phyloP scores from a whole-genome alignment of 2,329 filamentous ascomycete genomes.

The Ascochyta clinopodiicola region DNA sequence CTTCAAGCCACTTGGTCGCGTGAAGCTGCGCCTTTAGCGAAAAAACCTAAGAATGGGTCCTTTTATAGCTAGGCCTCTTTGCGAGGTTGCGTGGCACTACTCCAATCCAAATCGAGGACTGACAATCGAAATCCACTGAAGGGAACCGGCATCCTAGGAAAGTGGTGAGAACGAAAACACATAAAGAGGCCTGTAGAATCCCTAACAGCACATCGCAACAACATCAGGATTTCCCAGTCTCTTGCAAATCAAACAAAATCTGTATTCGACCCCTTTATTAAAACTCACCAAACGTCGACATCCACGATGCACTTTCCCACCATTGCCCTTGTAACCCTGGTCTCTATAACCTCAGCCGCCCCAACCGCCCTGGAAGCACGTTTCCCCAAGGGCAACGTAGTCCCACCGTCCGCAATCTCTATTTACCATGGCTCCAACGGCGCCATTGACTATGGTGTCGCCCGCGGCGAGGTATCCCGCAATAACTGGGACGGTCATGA shows the following conservation, averaged over 20 bases:
- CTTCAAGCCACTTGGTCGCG: neutral
- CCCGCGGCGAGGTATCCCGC: slow-evolving; percentile 14
- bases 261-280: neutral
- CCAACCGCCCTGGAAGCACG: slow-evolving; percentile 8
- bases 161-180: neutral
- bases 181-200: neutral
- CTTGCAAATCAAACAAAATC: neutral
- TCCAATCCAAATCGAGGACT: neutral
- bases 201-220: neutral
- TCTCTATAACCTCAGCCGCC: slow-evolving; percentile 13
- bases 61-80: neutral
- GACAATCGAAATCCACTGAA: neutral
- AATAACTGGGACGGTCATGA: slow-evolving; percentile 15
- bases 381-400: slow-evolving; percentile 9
- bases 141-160: neutral
- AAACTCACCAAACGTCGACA: neutral
- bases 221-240: neutral
- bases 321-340: slow-evolving; percentile 13
- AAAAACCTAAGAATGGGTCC: neutral
- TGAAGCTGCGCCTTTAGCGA: slow-evolving; percentile 1
- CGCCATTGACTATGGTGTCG: slow-evolving; percentile 15
- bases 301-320: slow-evolving; percentile 16
- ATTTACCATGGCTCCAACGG: slow-evolving; percentile 17
- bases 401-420: slow-evolving; percentile 16
- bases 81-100: neutral